Conservation (phyloP, 1,284 basidiomycete genomes). For the Phylloporus gajari region DNA sequence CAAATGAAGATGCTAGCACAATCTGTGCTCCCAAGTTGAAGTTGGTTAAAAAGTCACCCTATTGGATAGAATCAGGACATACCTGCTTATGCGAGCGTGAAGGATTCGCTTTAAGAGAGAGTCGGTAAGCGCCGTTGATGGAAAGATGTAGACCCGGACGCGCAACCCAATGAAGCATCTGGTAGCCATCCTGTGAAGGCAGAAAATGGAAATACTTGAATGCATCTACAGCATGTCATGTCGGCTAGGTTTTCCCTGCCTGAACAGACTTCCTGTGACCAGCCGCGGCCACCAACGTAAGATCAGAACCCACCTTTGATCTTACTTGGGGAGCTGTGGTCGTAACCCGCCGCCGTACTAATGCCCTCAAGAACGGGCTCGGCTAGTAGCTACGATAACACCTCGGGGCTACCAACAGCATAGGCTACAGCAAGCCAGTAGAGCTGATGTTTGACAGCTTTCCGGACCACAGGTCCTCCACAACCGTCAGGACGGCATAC, state of each 20-base stretch:
- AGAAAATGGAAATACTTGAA: neutral
- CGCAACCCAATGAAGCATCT: too few relatives aligned
- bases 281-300: neutral
- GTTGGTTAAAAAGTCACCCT: too few relatives aligned
- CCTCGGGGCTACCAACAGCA: neutral
- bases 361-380: too few relatives aligned
- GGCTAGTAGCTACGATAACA: neutral
- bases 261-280: neutral
- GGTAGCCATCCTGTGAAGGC: neutral
- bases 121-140: too few relatives aligned
- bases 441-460: neutral
- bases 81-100: too few relatives aligned
- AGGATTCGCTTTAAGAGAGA: too few relatives aligned
- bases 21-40: too few relatives aligned
- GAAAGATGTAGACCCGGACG: too few relatives aligned
- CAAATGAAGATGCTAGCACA: too few relatives aligned
- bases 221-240: neutral
- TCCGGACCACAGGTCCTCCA: neutral
- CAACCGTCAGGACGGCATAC: neutral
- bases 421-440: neutral
- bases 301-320: neutral
- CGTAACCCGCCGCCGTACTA: too few relatives aligned
- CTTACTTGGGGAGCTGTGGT: too few relatives aligned
- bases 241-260: neutral
- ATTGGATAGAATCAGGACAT: too few relatives aligned